These are phyloP conservation scores for Phytophthora pluvialis DNA, from an alignment of 352 stramenopile genomes.

Conservation along the genomic window DNA sequence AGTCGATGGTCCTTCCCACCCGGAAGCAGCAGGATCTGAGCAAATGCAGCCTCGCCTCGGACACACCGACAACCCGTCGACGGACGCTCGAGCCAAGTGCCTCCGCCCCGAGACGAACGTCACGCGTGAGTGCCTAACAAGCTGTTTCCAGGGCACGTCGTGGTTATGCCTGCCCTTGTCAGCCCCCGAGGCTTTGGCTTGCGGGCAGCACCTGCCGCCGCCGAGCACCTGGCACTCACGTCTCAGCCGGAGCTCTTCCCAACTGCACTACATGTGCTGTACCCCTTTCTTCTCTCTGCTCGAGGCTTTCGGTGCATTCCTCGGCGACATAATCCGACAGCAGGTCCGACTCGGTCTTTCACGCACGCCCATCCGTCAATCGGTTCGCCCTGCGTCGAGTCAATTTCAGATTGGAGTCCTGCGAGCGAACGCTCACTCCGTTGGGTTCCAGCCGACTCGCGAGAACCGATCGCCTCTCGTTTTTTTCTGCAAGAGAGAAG, in stretches of 20 bases:
- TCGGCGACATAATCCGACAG: conserved; percentile 27
- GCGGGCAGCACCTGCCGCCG: conserved; percentile 34
- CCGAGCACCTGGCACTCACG: conserved; percentile 24
- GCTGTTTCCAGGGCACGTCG: conserved; percentile 37
- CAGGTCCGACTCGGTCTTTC: conserved; percentile 17
- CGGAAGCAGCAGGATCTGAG: background rate
- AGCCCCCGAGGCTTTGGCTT: conserved; percentile 6
- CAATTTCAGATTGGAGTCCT: conserved; percentile 20
- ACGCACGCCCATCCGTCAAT: conserved; percentile 4
- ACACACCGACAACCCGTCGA: conserved; percentile 29
- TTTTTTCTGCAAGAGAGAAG: conserved; percentile 33
- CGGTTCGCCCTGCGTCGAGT: conserved; percentile 2
- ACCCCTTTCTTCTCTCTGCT: conserved; percentile 18
- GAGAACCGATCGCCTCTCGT: conserved; percentile 25
- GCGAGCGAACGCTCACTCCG: conserved; percentile 16
- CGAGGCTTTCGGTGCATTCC: conserved; percentile 36
- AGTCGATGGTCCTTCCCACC: background rate
- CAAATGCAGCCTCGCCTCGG: conserved; percentile 1
- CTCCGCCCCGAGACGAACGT: conserved; percentile 31
- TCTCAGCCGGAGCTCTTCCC: conserved; percentile 20
- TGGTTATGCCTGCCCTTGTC: conserved; percentile 23
- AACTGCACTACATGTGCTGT: background rate
- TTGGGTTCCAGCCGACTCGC: conserved; percentile 14
- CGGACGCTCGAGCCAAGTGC: conserved; percentile 20
- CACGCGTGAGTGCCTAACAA: conserved; percentile 30